These are phyloP conservation scores for Trichoderma afroharzianum DNA, from an alignment of 2,329 filamentous ascomycete genomes.

Conservation along the genomic window DNA sequence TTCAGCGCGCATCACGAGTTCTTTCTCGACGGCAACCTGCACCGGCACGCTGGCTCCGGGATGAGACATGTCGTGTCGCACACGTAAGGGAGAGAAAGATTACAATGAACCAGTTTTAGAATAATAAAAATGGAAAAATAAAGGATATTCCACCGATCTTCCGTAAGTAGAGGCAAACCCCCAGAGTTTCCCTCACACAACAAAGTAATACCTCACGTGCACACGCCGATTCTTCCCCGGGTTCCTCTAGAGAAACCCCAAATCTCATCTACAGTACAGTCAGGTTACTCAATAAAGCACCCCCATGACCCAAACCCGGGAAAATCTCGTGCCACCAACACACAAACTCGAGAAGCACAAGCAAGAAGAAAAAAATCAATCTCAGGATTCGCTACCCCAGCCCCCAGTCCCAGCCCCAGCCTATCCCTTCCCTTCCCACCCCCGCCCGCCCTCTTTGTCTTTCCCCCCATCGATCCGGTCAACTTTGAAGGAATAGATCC, in stretches of 20 bases:
- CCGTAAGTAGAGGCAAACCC: neutral
- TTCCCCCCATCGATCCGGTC: neutral
- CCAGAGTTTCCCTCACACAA: neutral
- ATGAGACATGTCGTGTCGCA: neutral
- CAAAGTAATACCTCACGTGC: constrained; percentile 11
- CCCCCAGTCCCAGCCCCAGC: neutral
- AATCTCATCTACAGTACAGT: neutral
- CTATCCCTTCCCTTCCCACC: neutral
- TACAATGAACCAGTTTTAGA: neutral
- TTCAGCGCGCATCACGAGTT: neutral
- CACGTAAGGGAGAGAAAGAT: neutral
- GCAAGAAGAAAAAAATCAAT: too few relatives aligned
- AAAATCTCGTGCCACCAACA: constrained; percentile 5
- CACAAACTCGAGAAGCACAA: neutral
- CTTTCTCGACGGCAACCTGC: neutral
- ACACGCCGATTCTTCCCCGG: neutral
- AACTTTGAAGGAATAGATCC: neutral
- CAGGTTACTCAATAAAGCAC: neutral
- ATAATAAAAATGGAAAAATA: neutral
- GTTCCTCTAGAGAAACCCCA: neutral
- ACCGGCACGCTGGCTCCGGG: neutral
- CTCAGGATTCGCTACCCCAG: neutral
- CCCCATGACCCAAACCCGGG: neutral
- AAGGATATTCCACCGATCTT: neutral
- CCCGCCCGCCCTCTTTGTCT: neutral